Percentiles rank a stretch among this genome's conserved stretches.
Conservation (phyloP, 2,329 filamentous ascomycete species). For the Akanthomyces uredinophilus region DNA sequence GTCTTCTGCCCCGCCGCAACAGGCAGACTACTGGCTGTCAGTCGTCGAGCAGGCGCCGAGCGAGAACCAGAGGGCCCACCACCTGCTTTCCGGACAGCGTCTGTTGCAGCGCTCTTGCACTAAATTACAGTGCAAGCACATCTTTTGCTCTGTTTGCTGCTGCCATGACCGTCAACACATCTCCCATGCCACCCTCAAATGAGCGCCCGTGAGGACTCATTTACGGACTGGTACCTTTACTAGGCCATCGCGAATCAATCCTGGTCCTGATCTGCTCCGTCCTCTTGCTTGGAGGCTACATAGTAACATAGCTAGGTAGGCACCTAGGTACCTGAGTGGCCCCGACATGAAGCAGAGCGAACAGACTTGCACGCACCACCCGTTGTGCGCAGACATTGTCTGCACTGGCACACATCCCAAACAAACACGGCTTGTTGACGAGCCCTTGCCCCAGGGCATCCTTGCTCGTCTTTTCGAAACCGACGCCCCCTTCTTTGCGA, state of each 20-base stretch:
- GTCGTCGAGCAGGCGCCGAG: constrained; percentile 9
- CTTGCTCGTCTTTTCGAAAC: neutral
- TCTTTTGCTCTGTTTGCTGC: too few relatives aligned
- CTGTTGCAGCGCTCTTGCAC: neutral
- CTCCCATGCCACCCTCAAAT: neutral
- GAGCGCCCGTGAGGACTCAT: neutral
- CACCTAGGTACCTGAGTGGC: too few relatives aligned
- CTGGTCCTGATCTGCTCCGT: too few relatives aligned
- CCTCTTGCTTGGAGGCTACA: too few relatives aligned
- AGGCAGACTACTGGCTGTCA: constrained; percentile 6
- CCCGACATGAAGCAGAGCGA: too few relatives aligned
- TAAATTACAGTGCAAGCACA: neutral
- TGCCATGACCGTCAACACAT: too few relatives aligned
- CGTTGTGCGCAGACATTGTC: too few relatives aligned
- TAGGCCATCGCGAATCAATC: too few relatives aligned
- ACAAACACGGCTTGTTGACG: neutral
- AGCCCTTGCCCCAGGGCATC: neutral
- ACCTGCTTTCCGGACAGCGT: neutral
- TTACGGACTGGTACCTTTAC: too few relatives aligned
- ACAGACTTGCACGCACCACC: too few relatives aligned
- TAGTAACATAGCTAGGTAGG: too few relatives aligned
- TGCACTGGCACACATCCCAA: neutral
- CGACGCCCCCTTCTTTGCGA: neutral
- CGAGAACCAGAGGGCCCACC: neutral
- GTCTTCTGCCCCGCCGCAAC: neutral